Percentiles rank a stretch among this genome's conserved stretches.
These are phyloP conservation scores for Linderniella brevidens DNA, from an alignment of 257 asterid genomes.

Conservation along the genomic window DNA sequence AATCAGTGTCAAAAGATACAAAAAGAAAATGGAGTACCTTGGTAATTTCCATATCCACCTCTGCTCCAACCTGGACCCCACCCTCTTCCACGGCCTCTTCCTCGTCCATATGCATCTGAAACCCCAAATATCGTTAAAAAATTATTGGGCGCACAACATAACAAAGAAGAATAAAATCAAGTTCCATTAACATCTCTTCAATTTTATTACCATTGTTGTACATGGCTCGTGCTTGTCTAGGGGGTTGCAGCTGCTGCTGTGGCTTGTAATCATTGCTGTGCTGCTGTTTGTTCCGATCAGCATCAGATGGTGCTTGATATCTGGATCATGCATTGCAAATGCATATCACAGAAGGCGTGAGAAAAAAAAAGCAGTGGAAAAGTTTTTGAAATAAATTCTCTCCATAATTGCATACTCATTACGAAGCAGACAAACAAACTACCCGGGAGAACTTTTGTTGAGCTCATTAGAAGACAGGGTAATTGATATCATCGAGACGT, in stretches of 20 bases:
- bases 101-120: conserved; percentile 66
- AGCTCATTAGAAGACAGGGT: conserved; percentile 70
- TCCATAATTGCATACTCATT: background rate
- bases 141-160: background rate
- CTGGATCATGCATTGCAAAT: conserved; percentile 15
- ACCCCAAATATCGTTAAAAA: conserved; percentile 3
- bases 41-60: conserved; percentile 64
- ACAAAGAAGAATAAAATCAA: background rate
- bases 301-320: conserved; percentile 67
- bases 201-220: conserved; percentile 52
- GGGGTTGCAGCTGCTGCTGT: conserved; percentile 48
- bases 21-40: conserved; percentile 14
- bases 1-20: background rate
- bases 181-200: conserved; percentile 10
- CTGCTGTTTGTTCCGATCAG: conserved; percentile 37
- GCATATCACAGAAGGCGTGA: no score
- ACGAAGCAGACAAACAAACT: conserved; percentile 9
- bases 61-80: conserved; percentile 86
- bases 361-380: background rate
- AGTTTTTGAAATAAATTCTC: background rate
- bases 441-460: conserved; percentile 88
- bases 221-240: conserved; percentile 42
- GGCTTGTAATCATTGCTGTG: conserved; percentile 27
- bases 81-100: conserved; percentile 84
- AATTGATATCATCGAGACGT: conserved; percentile 87